Conservation (phyloP, 306 rosid species). For the Prunus campanulata region DNA sequence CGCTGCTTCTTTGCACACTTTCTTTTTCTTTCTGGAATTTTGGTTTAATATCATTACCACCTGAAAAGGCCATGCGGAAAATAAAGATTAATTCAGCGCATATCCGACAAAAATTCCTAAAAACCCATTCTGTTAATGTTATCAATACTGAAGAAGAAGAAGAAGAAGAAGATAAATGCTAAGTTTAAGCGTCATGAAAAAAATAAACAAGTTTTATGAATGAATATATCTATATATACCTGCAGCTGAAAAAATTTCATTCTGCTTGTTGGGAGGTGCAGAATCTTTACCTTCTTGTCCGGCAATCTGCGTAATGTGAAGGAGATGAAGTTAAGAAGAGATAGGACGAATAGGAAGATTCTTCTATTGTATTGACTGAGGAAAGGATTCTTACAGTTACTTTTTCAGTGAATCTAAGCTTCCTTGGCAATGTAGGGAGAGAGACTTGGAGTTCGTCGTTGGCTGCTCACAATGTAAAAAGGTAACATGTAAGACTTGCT, state of each 20-base stretch:
- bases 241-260: constrained; percentile 31
- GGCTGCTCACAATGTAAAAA: constrained; percentile 9
- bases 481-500: neutral
- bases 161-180: neutral
- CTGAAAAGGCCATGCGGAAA: neutral
- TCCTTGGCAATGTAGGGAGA: constrained; percentile 52
- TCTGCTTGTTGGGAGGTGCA: constrained; percentile 24
- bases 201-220: neutral
- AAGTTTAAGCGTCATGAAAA: no score
- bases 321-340: neutral
- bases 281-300: constrained; percentile 26
- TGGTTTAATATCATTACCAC: neutral
- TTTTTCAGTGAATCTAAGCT: constrained; percentile 43
- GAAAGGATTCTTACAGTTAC: constrained; percentile 23
- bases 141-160: no score
- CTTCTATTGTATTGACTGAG: neutral
- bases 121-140: neutral
- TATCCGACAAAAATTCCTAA: neutral
- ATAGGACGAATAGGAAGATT: neutral
- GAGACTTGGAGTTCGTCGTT: constrained; percentile 23
- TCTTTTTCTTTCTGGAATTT: constrained; percentile 6
- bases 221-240: neutral
- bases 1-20: constrained; percentile 29
- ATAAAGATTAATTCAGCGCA: neutral
- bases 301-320: constrained; percentile 27